These are phyloP conservation scores for Bruguiera parviflora DNA, from an alignment of 345 rosid species.

Conservation along the genomic window DNA sequence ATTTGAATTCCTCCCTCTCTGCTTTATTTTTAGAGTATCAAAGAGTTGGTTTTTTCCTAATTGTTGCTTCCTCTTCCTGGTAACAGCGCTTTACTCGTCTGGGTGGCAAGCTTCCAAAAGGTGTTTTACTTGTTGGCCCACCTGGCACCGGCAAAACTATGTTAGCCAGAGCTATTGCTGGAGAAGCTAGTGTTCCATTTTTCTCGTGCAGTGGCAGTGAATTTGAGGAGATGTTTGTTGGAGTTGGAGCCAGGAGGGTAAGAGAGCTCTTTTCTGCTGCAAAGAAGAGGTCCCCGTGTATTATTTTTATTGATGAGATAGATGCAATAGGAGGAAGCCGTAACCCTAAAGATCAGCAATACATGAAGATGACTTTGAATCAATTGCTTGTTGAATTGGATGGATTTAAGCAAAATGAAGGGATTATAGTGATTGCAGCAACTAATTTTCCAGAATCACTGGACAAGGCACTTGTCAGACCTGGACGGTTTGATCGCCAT, in stretches of 20 bases:
- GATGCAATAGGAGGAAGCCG: conserved; percentile 98
- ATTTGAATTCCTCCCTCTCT: neutral
- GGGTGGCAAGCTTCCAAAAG: conserved; percentile 98
- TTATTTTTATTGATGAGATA: conserved; percentile 93
- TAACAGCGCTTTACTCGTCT: conserved; percentile 94
- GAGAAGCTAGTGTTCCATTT: conserved; percentile 98
- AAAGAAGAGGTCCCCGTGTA: conserved; percentile 95
- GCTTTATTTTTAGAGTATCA: neutral
- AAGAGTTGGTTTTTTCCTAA: neutral
- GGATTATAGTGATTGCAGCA: conserved; percentile 92
- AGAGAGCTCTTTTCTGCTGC: conserved; percentile 99
- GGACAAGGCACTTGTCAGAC: conserved; percentile 95
- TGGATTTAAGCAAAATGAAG: conserved; percentile 97
- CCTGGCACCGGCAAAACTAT: conserved; percentile 99
- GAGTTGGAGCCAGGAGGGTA: conserved; percentile 96
- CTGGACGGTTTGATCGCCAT: conserved; percentile 93
- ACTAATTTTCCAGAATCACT: conserved; percentile 91
- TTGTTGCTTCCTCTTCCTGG: conserved; percentile 9
- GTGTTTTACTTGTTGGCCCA: conserved; percentile 95
- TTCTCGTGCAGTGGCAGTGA: conserved; percentile 99
- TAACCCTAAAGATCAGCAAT: conserved; percentile 87
- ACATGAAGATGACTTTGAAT: conserved; percentile 97
- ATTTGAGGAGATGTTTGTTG: conserved; percentile 99
- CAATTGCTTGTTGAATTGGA: conserved; percentile 93
- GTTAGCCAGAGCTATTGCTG: conserved; percentile 98